A percentile compares a stretch with the other conserved stretches of the same genome.
phyloP scores from a whole-genome alignment of 768 basidiomycete genomes.

The Leucogyrophana mollusca region DNA sequence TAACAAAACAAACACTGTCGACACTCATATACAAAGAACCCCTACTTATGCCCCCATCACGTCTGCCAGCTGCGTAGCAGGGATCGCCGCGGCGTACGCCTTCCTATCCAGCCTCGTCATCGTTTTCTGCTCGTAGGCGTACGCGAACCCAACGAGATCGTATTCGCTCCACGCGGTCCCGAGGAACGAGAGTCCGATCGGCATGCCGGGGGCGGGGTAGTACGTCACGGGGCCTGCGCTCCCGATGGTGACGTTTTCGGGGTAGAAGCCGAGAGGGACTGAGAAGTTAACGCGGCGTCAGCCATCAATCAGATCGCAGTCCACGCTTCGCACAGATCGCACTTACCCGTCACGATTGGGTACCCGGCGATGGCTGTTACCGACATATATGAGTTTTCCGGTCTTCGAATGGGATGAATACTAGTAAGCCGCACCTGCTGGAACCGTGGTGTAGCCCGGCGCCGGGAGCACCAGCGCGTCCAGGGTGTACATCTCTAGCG shows the following conservation, averaged over 20 bases:
- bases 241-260: conserved; percentile 25
- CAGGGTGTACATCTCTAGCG: conserved; percentile 42
- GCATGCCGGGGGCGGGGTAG: conserved; percentile 38
- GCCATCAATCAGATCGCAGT: background rate
- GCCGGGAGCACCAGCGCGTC: conserved; percentile 53
- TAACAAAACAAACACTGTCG: too few relatives aligned
- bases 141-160: conserved; percentile 40
- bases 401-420: background rate
- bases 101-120: conserved; percentile 45
- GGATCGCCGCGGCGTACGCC: conserved; percentile 54
- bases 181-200: conserved; percentile 42
- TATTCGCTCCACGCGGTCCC: conserved; percentile 47
- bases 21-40: too few relatives aligned
- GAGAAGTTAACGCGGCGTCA: background rate
- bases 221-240: conserved; percentile 34
- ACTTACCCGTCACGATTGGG: conserved; percentile 32
- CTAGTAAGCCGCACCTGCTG: conserved; percentile 24
- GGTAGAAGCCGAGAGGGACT: conserved; percentile 41
- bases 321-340: background rate
- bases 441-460: conserved; percentile 16
- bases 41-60: conserved; percentile 19
- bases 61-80: conserved; percentile 47
- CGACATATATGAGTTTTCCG: background rate
- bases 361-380: conserved; percentile 35
- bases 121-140: conserved; percentile 56